These are phyloP conservation scores for Fusarium palustre DNA, from an alignment of 2,329 filamentous ascomycete species.

Conservation along the genomic window DNA sequence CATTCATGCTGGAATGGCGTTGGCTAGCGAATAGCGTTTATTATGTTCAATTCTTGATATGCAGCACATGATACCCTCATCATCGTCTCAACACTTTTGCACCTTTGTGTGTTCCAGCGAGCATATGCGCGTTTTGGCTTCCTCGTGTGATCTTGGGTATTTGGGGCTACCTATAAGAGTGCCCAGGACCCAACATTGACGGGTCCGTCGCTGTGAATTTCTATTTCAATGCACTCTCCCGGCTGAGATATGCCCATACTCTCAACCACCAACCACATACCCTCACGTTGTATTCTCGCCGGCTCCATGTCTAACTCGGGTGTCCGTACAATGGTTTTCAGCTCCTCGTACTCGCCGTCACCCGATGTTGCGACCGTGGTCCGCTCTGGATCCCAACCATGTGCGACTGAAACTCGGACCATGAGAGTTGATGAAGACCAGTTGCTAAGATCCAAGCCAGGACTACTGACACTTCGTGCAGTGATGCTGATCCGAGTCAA, in stretches of 20 bases:
- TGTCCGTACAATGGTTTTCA: slow-evolving; percentile 73
- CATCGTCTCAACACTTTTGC: not conserved
- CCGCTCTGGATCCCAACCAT: slow-evolving; percentile 77
- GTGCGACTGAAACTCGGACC: slow-evolving; percentile 78
- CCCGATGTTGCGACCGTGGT: slow-evolving; percentile 72
- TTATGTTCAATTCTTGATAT: slow-evolving; percentile 16
- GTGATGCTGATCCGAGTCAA: slow-evolving; percentile 67
- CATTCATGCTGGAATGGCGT: slow-evolving; percentile 30
- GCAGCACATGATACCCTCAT: slow-evolving; percentile 8
- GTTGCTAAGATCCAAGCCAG: slow-evolving; percentile 26
- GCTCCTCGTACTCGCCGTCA: slow-evolving; percentile 81
- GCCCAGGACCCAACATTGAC: slow-evolving; percentile 61
- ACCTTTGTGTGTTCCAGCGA: not conserved
- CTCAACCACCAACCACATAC: slow-evolving; percentile 85
- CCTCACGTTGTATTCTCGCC: slow-evolving; percentile 63
- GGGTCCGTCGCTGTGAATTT: slow-evolving; percentile 63
- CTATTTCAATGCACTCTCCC: slow-evolving; percentile 62
- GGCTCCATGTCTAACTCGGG: slow-evolving; percentile 81
- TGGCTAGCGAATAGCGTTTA: slow-evolving; percentile 28
- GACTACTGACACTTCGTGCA: slow-evolving; percentile 48
- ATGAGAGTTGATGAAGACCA: slow-evolving; percentile 60
- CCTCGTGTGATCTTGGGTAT: not conserved
- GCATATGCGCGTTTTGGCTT: not conserved
- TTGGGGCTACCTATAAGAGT: slow-evolving; percentile 24
- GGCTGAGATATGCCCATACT: slow-evolving; percentile 70